Base-by-base conservation (phyloP, 345 rosid species). In the Dipteronia dyeriana region DNA sequence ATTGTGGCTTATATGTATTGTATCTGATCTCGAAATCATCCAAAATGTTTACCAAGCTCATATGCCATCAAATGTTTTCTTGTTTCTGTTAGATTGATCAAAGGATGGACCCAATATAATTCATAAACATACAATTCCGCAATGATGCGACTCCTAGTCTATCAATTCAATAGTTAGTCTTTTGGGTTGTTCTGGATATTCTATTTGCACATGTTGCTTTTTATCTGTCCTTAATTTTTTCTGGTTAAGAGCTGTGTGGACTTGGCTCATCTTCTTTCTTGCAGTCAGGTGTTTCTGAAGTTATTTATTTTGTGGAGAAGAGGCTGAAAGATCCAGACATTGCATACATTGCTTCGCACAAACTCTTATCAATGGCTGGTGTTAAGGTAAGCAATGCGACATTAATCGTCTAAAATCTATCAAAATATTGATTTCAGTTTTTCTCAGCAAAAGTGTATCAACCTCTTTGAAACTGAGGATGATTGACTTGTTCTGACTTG, bases 221-320 rank as follows among this genome's bases (percentile, higher is more conserved):
- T 70, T 25, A n/a, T 31, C 9, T 57, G 26, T 38, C 34, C 49
- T 49, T 43, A 11, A 63, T 16, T 1, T 59, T 59, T 20, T 59
- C 57, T 53, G 57, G 57, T 45, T 9, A 45, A 45, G 49, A 45
- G 39, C 25, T 23, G 56, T 57, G 41, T 68, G 22, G 78, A 64
- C 74, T 59, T 63, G 3, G 20, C 51, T 38, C 74, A 17, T 47
- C 70, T 75, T 68, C 59, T 20, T 56, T 76, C 39, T 83, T 85
- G 86, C 89, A 95, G 98, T 91, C 98, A 14, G 98, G 94, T 67
- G 98, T 95, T 70, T 68, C 92, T 12, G 96, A 92, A 79, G 96
- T 93, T 10, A 84, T 93, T 63, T 93, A 95, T 79, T 93, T 89
- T 82, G 87, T 91, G 84, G 96, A 92, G 84, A 93, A 93, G 87